These are phyloP conservation scores for Dothiorella sarmentorum DNA, from an alignment of 2,329 filamentous ascomycete genomes.

Conservation along the genomic window DNA sequence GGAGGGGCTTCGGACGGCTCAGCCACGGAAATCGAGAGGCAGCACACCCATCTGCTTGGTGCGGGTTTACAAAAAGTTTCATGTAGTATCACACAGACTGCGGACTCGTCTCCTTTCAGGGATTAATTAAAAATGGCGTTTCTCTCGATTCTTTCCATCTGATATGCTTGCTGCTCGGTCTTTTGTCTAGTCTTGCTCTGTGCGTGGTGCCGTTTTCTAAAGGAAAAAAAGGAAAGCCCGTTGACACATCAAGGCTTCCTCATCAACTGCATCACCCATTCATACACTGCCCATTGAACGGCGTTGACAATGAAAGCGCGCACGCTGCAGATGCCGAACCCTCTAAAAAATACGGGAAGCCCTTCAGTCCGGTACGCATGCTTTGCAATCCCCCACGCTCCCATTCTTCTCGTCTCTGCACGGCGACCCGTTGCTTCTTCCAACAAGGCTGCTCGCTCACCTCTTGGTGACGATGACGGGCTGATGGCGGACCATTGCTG, in stretches of 20 bases:
- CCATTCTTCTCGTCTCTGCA: conserved; percentile 32
- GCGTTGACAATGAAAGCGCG: conserved; percentile 92
- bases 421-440: neutral
- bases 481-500: conserved; percentile 42
- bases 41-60: conserved; percentile 15
- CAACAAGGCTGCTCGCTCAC: conserved; percentile 10
- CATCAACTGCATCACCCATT: conserved; percentile 68
- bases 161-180: neutral
- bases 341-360: conserved; percentile 74
- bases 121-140: conserved; percentile 15
- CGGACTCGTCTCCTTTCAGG: conserved; percentile 8
- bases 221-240: no score
- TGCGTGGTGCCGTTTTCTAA: no score
- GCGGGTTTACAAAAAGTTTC: conserved; percentile 9
- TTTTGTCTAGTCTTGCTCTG: neutral
- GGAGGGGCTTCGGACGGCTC: conserved; percentile 1
- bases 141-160: neutral
- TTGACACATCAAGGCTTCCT: neutral
- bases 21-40: conserved; percentile 13
- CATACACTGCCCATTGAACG: conserved; percentile 87
- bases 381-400: conserved; percentile 62
- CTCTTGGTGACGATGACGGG: neutral
- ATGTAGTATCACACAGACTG: conserved; percentile 17
- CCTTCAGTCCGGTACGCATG: conserved; percentile 70
- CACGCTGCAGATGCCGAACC: conserved; percentile 75